Percentiles rank a stretch among this genome's conserved stretches.
phyloP scores from a whole-genome alignment of 108 stramenopile species.

The Cyclostephanos invisitatus region DNA sequence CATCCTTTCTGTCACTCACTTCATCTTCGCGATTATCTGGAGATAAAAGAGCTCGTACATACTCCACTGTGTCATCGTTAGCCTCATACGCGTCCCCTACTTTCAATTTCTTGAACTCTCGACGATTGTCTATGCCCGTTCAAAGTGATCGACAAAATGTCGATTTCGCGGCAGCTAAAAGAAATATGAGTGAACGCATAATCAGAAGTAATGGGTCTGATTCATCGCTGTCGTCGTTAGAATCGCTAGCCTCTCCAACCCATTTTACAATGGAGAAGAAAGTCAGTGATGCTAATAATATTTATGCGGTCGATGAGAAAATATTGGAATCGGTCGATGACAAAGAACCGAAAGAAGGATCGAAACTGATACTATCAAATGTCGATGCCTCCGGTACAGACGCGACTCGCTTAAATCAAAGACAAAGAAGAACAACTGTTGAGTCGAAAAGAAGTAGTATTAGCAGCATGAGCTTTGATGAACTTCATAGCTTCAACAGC shows the following conservation, averaged over 20 bases:
- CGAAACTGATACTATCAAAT: neutral
- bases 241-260: conserved; percentile 36
- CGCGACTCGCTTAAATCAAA: neutral
- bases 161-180: neutral
- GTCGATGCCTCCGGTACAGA: neutral
- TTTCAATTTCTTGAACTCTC: neutral
- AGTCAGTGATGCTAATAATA: neutral
- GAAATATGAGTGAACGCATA: neutral
- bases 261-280: neutral
- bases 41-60: neutral
- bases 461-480: conserved; percentile 17
- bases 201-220: neutral
- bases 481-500: neutral
- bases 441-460: neutral
- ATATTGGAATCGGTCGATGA: neutral
- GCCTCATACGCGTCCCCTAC: conserved; percentile 4
- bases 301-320: neutral
- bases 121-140: neutral
- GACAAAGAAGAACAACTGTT: too few relatives aligned
- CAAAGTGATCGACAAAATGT: too few relatives aligned
- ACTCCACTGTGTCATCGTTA: conserved; percentile 11
- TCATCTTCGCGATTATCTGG: neutral
- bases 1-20: neutral
- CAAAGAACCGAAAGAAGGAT: neutral
- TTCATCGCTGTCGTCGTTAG: conserved; percentile 24